Evolutionary conservation across 176 grass and related monocot genomes (phyloP), one percentile per base, ranked within the genome.

Genomic region (Zizania latifolia): DNA sequence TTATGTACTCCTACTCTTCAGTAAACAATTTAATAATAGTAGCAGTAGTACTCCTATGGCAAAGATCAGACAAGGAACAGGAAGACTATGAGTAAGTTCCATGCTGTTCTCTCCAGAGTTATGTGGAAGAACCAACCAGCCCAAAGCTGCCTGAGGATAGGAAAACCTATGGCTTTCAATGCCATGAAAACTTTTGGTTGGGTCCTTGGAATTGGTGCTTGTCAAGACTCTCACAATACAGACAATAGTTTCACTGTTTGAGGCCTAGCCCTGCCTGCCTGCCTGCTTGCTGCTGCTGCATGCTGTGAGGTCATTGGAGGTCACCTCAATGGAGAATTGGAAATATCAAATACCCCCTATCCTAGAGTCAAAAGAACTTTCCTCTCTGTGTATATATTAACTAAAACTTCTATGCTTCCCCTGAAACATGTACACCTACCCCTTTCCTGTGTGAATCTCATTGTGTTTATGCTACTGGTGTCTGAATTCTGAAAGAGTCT

Each of bases 121-220:
- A 31, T 12, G 66, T 70, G 66, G 40, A 69, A 46, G 66, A 63
- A 22, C 32, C 17, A 12, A 31, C 40, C 73, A 63, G 10, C 4
- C 29, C 60, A 37, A 27, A 39, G 59, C 33, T 81, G 65, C 66
- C 78, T 68, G 50, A 62, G 44, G 78, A 85, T 76, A 90, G 74
- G 74, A 79, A 70, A 79, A 43, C 78, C 60, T 69, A 78, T 32
- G 46, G 82, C 82, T 62, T 85, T 89, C 29, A 85, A 85, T 85
- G 83, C 68, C 44, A 32, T 74, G 57, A 41, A 45, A 78, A 43
- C 69, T 80, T 83, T 79, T 70, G 23, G 81, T 60, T 80, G 62
- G 66, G 51, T 74, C 68, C 43, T 85, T 61, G 79, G 73, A 78
- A 82, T 75, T 65, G 62, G 51, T 38, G 78, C 59, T 63, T 24